Evolutionary conservation across 306 rosid genomes (phyloP).

Genomic region (Vigna reflexopilosa): DNA sequence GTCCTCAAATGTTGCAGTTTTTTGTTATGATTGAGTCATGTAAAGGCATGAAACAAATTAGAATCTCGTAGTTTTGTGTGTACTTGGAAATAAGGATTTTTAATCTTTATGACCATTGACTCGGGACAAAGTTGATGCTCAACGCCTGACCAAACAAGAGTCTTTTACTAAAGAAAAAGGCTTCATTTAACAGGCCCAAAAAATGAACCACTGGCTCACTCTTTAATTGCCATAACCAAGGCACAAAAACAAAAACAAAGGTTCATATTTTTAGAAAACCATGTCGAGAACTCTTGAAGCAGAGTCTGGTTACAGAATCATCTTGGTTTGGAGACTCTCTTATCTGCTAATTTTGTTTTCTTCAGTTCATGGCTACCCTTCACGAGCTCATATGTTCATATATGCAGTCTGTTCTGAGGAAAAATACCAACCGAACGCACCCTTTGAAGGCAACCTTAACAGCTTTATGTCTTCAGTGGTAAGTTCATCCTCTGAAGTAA

Average conservation of each 20-base stretch:
- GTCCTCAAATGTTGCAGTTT: background rate
- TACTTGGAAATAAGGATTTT: background rate
- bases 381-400: conserved; percentile 65
- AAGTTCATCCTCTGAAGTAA: conserved; percentile 71
- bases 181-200: conserved; percentile 40
- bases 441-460: conserved; percentile 72
- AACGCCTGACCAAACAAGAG: conserved; percentile 22
- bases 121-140: conserved; percentile 32
- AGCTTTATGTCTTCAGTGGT: conserved; percentile 63
- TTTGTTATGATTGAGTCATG: background rate
- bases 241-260: conserved; percentile 46
- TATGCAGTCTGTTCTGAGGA: conserved; percentile 89
- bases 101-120: conserved; percentile 34
- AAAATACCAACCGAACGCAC: conserved; percentile 74
- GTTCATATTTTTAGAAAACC: conserved; percentile 36
- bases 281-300: conserved; percentile 63
- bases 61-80: background rate
- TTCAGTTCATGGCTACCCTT: conserved; percentile 53
- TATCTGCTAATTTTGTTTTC: conserved; percentile 52
- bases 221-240: conserved; percentile 46
- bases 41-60: conserved; percentile 11
- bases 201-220: conserved; percentile 41
- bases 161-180: conserved; percentile 27
- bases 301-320: conserved; percentile 51
- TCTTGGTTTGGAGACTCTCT: conserved; percentile 48